Percentiles rank a stretch among this genome's conserved stretches.
These are phyloP conservation scores for Cocos nucifera DNA, from an alignment of 176 grass and related monocot species.

Conservation along the genomic window DNA sequence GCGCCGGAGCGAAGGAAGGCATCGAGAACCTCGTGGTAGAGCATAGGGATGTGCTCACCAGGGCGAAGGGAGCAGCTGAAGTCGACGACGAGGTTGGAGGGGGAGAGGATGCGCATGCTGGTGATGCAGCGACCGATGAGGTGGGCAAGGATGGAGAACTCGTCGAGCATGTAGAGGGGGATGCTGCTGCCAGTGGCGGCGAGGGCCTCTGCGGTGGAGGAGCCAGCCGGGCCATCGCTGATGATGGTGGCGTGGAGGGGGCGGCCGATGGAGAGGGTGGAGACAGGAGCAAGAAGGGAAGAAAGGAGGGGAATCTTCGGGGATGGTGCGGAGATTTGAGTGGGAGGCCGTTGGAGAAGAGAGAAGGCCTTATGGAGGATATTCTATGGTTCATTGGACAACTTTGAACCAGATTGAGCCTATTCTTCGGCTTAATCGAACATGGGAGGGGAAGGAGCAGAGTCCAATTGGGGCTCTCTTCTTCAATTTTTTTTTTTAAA, in stretches of 20 bases:
- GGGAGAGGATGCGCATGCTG: slow-evolving; percentile 73
- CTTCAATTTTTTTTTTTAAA: too few relatives aligned
- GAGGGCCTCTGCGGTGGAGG: slow-evolving; percentile 69
- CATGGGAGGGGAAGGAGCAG: too few relatives aligned
- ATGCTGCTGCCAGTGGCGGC: slow-evolving; percentile 63
- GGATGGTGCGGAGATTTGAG: too few relatives aligned
- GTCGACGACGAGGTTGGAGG: slow-evolving; percentile 71
- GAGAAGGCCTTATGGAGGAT: too few relatives aligned
- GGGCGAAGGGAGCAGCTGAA: slow-evolving; percentile 50
- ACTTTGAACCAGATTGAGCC: too few relatives aligned
- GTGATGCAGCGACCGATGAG: slow-evolving; percentile 77
- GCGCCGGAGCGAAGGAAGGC: slow-evolving; percentile 64
- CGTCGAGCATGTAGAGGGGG: too few relatives aligned
- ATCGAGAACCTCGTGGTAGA: slow-evolving; percentile 86
- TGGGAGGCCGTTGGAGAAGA: slow-evolving; percentile 1
- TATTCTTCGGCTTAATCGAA: too few relatives aligned
- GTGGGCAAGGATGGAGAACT: slow-evolving; percentile 53
- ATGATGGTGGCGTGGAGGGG: slow-evolving; percentile 70
- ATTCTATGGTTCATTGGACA: too few relatives aligned
- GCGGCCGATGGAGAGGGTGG: not conserved
- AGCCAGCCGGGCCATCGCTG: slow-evolving; percentile 70
- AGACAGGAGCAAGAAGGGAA: not conserved
- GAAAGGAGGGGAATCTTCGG: slow-evolving; percentile 1
- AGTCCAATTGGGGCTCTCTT: too few relatives aligned
- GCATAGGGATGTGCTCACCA: slow-evolving; percentile 79